Evolutionary conservation across 495 filamentous ascomycete species (phyloP).

Genomic region (Neurospora sp.): DNA sequence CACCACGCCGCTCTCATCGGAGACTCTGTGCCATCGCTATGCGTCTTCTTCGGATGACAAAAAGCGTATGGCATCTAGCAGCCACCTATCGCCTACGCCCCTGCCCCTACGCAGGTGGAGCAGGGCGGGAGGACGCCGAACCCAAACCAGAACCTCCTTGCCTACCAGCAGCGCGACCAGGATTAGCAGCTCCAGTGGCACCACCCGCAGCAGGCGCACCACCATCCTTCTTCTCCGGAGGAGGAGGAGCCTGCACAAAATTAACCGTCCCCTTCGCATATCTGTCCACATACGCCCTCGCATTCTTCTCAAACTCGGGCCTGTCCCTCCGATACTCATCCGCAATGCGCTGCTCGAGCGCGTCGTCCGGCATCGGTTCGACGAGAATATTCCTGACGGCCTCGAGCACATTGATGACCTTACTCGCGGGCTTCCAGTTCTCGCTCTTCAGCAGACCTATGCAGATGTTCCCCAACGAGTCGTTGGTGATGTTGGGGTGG

Average conservation of each 20-base stretch:
- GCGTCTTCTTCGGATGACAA: not conserved
- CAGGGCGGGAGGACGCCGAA: not conserved
- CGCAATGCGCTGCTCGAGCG: constrained; percentile 78
- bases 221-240: not conserved
- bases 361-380: constrained; percentile 91
- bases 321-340: constrained; percentile 71
- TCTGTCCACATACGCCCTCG: constrained; percentile 66
- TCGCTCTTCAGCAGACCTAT: constrained; percentile 77
- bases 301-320: constrained; percentile 71
- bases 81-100: not conserved
- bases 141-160: not conserved
- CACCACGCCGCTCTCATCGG: not conserved
- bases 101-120: not conserved
- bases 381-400: constrained; percentile 67
- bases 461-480: constrained; percentile 82
- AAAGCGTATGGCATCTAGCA: not conserved
- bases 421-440: constrained; percentile 88
- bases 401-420: constrained; percentile 65
- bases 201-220: not conserved
- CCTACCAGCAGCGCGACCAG: not conserved
- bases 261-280: constrained; percentile 50
- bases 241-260: constrained; percentile 7
- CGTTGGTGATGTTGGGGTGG: constrained; percentile 96
- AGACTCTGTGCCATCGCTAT: not conserved
- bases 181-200: not conserved